Base-by-base conservation (phyloP, 2,329 filamentous ascomycete species). In the Canariomyces notabilis region DNA sequence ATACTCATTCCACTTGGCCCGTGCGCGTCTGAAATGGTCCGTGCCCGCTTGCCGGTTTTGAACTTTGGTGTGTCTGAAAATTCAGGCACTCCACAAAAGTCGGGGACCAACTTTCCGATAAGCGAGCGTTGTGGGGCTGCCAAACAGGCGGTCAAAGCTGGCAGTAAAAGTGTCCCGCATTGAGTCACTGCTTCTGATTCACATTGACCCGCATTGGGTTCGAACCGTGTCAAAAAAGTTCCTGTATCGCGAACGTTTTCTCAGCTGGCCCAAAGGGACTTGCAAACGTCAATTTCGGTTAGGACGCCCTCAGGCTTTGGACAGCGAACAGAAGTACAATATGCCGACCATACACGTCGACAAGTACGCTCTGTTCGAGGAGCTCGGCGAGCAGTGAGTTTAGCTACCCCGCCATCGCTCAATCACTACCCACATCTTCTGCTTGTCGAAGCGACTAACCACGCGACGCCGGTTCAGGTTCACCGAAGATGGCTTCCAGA, bases 331-430 rank as follows among this genome's bases (percentile, higher is more conserved):
- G 5, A 26, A 29, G 12, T 2, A 8, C 53, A 56, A 50, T 6
- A 61, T 61, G 93, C 93, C 93, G 71, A 98, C 93, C 66, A 96
- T 98, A 61, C 79, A 85, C 59, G 90, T 97, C 60, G 87, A 97
- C 76, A 98, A 97, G 75, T 90, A 89, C 62, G 88, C 85, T 64
- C 87, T 98, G 65, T 97, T 87, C 77, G 83, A 94, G 72, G 89
- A 87, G 66, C 80, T 98, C 50, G 91, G 89, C 64, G 83, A 84
- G 71, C 83, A 93, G 80, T 96, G 79, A 67, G 77, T 26, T n/a
- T n/a, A 68, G 59, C 69, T 63, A 53, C 55, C 56, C 51, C 49
- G 51, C 55, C 53, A 48, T 53, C 51, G 15, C 6, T 12, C 16
- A 34, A 40, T 40, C 36, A 41, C 29, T 33, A 15, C n/a, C n/a